Evolutionary conservation across 2,329 filamentous ascomycete genomes (phyloP).

Genomic region (Cercospora janseana): DNA sequence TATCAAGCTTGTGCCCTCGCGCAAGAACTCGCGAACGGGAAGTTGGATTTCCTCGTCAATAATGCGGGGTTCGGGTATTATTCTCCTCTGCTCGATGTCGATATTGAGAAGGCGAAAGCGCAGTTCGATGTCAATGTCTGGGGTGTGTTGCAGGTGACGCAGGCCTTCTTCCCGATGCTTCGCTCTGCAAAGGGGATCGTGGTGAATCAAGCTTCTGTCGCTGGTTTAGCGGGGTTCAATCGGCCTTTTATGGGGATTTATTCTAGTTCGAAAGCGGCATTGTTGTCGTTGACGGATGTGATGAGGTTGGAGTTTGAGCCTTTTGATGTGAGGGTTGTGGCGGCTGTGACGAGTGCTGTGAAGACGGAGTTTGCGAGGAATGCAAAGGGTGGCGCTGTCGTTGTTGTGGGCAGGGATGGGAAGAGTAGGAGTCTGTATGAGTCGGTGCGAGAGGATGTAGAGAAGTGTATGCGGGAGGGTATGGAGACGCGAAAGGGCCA

Average conservation of each 20-base stretch:
- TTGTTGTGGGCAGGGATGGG: no score
- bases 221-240: constrained; percentile 22
- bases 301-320: constrained; percentile 34
- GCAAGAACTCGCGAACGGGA: constrained; percentile 31
- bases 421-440: constrained; percentile 50
- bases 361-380: constrained; percentile 16
- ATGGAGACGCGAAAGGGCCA: constrained; percentile 8
- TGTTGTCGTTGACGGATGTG: constrained; percentile 24
- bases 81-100: constrained; percentile 31
- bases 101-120: constrained; percentile 45
- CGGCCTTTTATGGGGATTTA: constrained; percentile 37
- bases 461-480: constrained; percentile 13
- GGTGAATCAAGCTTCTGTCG: constrained; percentile 42
- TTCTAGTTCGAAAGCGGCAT: constrained; percentile 34
- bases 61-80: constrained; percentile 45
- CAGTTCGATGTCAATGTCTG: constrained; percentile 54
- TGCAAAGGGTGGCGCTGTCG: constrained; percentile 43
- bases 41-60: constrained; percentile 51
- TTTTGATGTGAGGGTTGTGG: constrained; percentile 34
- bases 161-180: constrained; percentile 52
- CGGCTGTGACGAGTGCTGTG: constrained; percentile 14
- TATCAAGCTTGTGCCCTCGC: constrained; percentile 36
- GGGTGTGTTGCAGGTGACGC: constrained; percentile 40
- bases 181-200: constrained; percentile 38
- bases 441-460: constrained; percentile 46